phyloP scores from a whole-genome alignment of 2,329 filamentous ascomycete species.

The Periconia sp. region DNA sequence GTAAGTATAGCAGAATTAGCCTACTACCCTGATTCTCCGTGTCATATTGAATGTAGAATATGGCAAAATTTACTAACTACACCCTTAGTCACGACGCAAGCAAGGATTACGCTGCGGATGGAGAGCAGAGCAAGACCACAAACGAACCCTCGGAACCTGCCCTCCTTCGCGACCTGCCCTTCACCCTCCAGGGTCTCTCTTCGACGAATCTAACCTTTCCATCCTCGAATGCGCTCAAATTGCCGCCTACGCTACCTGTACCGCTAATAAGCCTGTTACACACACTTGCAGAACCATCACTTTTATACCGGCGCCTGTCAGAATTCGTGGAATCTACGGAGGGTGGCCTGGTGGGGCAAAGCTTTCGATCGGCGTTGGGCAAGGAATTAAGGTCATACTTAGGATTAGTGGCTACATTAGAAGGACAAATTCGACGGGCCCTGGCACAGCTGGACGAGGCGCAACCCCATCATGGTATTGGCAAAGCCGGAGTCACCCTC shows the following conservation, averaged over 20 bases:
- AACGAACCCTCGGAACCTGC: conserved; percentile 51
- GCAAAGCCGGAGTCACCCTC: conserved; percentile 88
- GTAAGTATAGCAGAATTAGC: too few species aligned
- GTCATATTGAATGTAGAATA: too few species aligned
- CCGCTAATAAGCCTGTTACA: conserved; percentile 88
- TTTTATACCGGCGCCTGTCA: conserved; percentile 84
- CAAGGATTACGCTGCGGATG: conserved; percentile 32
- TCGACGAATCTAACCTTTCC: conserved; percentile 83
- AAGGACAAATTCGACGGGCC: conserved; percentile 87
- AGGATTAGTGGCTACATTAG: conserved; percentile 86
- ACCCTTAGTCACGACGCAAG: conserved; percentile 24
- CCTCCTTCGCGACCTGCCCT: conserved; percentile 75
- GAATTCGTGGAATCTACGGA: conserved; percentile 82
- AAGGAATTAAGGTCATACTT: conserved; percentile 88
- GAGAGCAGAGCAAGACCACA: conserved; percentile 10
- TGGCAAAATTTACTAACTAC: too few species aligned
- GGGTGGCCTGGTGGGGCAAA: conserved; percentile 88
- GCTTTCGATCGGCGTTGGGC: conserved; percentile 83
- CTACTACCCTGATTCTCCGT: too few species aligned
- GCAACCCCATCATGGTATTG: conserved; percentile 72
- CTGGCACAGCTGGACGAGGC: conserved; percentile 74
- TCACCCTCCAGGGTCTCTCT: conserved; percentile 89
- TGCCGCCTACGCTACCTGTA: conserved; percentile 80
- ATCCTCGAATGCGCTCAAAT: conserved; percentile 70
- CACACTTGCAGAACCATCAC: conserved; percentile 86